Evolutionary conservation across 2,329 filamentous ascomycete species (phyloP).

Genomic region (Teratosphaeria viscida): DNA sequence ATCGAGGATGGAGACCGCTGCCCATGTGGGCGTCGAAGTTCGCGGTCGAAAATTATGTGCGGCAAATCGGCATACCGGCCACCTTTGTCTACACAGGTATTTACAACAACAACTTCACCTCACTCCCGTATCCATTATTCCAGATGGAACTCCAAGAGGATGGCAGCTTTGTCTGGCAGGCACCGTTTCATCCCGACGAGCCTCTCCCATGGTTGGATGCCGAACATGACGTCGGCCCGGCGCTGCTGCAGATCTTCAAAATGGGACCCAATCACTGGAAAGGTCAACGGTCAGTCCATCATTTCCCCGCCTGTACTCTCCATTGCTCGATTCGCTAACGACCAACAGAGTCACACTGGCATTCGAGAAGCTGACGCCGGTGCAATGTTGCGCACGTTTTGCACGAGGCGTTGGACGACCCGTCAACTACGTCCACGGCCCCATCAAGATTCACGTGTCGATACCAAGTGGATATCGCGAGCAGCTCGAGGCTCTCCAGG

Average conservation of each 20-base stretch:
- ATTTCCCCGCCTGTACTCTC: neutral
- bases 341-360: slow-evolving; percentile 65
- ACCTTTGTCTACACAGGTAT: slow-evolving; percentile 96
- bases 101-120: slow-evolving; percentile 99
- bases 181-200: slow-evolving; percentile 81
- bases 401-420: slow-evolving; percentile 65
- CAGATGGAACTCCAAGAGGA: slow-evolving; percentile 83
- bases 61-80: slow-evolving; percentile 68
- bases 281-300: slow-evolving; percentile 49
- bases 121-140: slow-evolving; percentile 81
- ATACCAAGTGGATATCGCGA: slow-evolving; percentile 81
- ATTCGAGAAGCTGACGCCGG: slow-evolving; percentile 78
- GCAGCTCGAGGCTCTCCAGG: slow-evolving; percentile 61
- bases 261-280: slow-evolving; percentile 82
- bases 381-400: slow-evolving; percentile 73
- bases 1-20: slow-evolving; percentile 65
- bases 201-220: slow-evolving; percentile 92
- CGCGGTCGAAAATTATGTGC: slow-evolving; percentile 82
- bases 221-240: slow-evolving; percentile 89
- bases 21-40: slow-evolving; percentile 91
- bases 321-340: neutral
- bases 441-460: slow-evolving; percentile 74
- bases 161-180: slow-evolving; percentile 83
- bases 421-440: slow-evolving; percentile 66
- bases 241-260: slow-evolving; percentile 88